These are phyloP conservation scores for Schizonepeta tenuifolia DNA, from an alignment of 257 asterid species.

Conservation along the genomic window DNA sequence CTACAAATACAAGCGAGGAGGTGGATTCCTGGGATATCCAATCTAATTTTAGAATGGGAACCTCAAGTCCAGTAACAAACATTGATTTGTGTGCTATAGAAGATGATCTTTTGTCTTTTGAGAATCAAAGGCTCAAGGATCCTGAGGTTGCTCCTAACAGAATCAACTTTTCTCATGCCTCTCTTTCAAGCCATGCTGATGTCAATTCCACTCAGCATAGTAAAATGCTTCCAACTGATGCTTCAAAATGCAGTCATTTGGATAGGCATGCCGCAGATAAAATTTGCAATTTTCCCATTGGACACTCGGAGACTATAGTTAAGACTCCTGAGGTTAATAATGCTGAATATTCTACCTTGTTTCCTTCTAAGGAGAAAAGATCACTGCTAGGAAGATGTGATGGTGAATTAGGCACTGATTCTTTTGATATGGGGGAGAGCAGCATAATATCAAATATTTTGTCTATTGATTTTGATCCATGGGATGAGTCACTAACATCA, in stretches of 20 bases:
- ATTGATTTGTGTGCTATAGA: slow-evolving; percentile 44
- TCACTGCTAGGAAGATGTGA: slow-evolving; percentile 39
- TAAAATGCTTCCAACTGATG: slow-evolving; percentile 41
- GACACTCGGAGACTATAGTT: slow-evolving; percentile 45
- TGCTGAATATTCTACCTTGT: slow-evolving; percentile 42
- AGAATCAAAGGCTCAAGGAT: slow-evolving; percentile 67
- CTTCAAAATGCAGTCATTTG: slow-evolving; percentile 37
- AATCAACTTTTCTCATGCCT: slow-evolving; percentile 44
- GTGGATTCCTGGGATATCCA: slow-evolving; percentile 21
- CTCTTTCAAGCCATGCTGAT: slow-evolving; percentile 42
- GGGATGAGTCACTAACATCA: slow-evolving; percentile 74
- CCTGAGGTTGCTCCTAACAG: slow-evolving; percentile 55
- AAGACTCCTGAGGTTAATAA: slow-evolving; percentile 42
- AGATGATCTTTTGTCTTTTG: slow-evolving; percentile 60
- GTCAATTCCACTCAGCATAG: slow-evolving; percentile 35
- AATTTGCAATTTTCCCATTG: slow-evolving; percentile 48
- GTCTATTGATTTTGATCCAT: slow-evolving; percentile 73
- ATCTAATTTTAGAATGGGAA: slow-evolving; percentile 43
- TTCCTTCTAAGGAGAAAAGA: slow-evolving; percentile 43
- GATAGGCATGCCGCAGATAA: slow-evolving; percentile 54
- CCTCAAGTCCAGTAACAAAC: slow-evolving; percentile 35
- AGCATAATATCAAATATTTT: slow-evolving; percentile 84
- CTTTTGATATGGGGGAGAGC: slow-evolving; percentile 71
- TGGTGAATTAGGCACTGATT: slow-evolving; percentile 33
- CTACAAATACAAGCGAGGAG: slow-evolving; percentile 38